phyloP scores from a whole-genome alignment of 805 yeast species.

The Hyphopichia homilentoma region DNA sequence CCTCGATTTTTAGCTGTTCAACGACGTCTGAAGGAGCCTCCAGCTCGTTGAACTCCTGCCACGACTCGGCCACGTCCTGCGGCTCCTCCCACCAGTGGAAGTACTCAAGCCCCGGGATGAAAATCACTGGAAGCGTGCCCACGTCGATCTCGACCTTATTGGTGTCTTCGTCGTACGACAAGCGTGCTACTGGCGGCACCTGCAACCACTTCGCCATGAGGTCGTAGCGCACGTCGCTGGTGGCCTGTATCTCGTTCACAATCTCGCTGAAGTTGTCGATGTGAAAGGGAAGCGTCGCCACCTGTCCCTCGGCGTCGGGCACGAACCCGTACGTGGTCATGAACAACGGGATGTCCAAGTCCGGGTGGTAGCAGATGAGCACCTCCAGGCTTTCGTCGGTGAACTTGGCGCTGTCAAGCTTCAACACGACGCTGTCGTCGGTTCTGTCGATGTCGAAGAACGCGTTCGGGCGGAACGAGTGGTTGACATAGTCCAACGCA shows the following conservation, averaged over 20 bases:
- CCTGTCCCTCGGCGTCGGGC: too few species aligned
- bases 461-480: slow-evolving; percentile 43
- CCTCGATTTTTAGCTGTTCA: neutral
- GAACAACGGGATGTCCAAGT: slow-evolving; percentile 20
- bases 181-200: too few species aligned
- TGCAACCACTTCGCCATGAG: too few species aligned
- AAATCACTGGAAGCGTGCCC: too few species aligned
- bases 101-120: neutral
- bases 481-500: slow-evolving; percentile 65
- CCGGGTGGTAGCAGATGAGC: slow-evolving; percentile 22
- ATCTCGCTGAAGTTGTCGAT: too few species aligned
- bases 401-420: slow-evolving; percentile 24
- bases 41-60: neutral
- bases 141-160: too few species aligned
- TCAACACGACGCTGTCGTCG: slow-evolving; percentile 54
- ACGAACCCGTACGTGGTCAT: slow-evolving; percentile 29
- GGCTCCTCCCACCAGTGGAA: neutral
- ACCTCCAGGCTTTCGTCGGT: slow-evolving; percentile 13
- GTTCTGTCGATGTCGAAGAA: slow-evolving; percentile 57
- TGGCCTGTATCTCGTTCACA: too few species aligned
- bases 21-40: neutral
- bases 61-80: neutral
- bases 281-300: too few species aligned
- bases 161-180: too few species aligned
- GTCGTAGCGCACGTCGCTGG: too few species aligned